Evolutionary conservation across 495 filamentous ascomycete genomes (phyloP).

Genomic region (Aspergillus bridgeri): DNA sequence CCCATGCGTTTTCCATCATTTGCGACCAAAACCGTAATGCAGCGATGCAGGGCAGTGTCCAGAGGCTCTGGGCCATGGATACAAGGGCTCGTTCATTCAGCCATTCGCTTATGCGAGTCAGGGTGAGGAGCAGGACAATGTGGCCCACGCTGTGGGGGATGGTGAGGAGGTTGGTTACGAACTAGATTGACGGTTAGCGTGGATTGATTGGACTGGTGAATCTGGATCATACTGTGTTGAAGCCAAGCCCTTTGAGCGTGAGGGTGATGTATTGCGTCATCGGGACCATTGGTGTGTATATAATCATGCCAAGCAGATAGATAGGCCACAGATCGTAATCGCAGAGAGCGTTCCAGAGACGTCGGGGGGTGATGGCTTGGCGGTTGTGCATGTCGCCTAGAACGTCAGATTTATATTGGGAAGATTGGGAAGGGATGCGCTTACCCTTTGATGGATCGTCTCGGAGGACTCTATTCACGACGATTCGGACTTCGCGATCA

Average conservation of each 20-base stretch:
- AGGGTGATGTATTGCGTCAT: conserved; percentile 46
- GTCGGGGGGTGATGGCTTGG: conserved; percentile 40
- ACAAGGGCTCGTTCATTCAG: conserved; percentile 46
- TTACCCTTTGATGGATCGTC: conserved; percentile 61
- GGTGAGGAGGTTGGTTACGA: conserved; percentile 55
- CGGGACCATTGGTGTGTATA: conserved; percentile 47
- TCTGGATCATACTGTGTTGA: conserved; percentile 37
- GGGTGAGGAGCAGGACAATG: conserved; percentile 26
- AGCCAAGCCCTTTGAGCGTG: conserved; percentile 49
- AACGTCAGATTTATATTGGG: background rate
- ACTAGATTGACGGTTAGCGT: conserved; percentile 6
- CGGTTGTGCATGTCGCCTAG: conserved; percentile 54
- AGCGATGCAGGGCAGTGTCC: conserved; percentile 52
- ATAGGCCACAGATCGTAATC: conserved; percentile 59
- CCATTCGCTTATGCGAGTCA: conserved; percentile 43
- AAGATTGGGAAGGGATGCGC: background rate
- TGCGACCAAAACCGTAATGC: conserved; percentile 44
- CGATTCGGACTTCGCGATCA: conserved; percentile 55
- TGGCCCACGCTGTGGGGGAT: conserved; percentile 48
- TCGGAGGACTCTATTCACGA: conserved; percentile 60
- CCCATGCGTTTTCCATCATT: conserved; percentile 42
- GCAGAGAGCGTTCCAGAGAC: conserved; percentile 42
- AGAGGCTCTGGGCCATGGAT: conserved; percentile 45
- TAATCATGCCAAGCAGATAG: conserved; percentile 49
- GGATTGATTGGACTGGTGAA: conserved; percentile 10